A percentile compares a stretch with the other conserved stretches of the same genome.
Evolutionary conservation across 192 early-diverging fungal species (phyloP).

Genomic region (Backusella parvicylindrica): DNA sequence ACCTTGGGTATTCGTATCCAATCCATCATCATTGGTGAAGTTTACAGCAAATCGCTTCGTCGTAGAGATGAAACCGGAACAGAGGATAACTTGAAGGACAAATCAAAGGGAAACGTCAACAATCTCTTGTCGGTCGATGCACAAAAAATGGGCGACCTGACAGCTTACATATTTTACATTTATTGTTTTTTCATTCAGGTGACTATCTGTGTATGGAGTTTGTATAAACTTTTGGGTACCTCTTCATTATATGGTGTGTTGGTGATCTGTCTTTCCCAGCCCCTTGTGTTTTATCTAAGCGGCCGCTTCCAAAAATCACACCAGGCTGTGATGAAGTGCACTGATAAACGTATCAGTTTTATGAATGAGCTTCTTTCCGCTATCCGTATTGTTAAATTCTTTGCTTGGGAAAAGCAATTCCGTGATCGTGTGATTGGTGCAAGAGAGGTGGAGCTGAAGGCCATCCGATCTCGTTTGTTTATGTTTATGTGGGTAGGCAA

Average conservation of each 20-base stretch:
- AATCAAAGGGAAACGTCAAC: slow-evolving; percentile 50
- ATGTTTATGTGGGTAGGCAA: slow-evolving; percentile 57
- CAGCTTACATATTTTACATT: slow-evolving; percentile 53
- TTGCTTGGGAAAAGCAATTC: slow-evolving; percentile 81
- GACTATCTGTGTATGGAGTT: slow-evolving; percentile 57
- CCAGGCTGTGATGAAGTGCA: slow-evolving; percentile 50
- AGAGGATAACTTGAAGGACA: slow-evolving; percentile 18
- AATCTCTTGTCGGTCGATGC: slow-evolving; percentile 64
- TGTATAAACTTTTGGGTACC: slow-evolving; percentile 76
- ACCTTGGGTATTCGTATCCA: slow-evolving; percentile 58
- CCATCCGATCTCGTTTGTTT: slow-evolving; percentile 45
- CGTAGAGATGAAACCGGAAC: slow-evolving; percentile 29
- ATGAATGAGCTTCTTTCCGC: slow-evolving; percentile 85
- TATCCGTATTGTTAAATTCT: slow-evolving; percentile 92
- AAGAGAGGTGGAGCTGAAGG: slow-evolving; percentile 58
- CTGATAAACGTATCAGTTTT: slow-evolving; percentile 76
- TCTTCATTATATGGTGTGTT: slow-evolving; percentile 76
- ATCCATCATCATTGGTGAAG: slow-evolving; percentile 32
- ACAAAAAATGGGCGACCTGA: slow-evolving; percentile 46
- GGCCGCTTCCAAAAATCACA: slow-evolving; percentile 43
- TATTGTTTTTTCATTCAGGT: slow-evolving; percentile 68
- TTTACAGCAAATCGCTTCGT: slow-evolving; percentile 30
- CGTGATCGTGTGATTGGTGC: slow-evolving; percentile 58
- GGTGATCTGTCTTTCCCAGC: slow-evolving; percentile 60
- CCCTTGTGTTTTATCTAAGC: slow-evolving; percentile 49